A percentile compares a stretch with the other conserved stretches of the same genome.
phyloP scores from a whole-genome alignment of 306 rosid genomes.

The Lathyrus oleraceus region DNA sequence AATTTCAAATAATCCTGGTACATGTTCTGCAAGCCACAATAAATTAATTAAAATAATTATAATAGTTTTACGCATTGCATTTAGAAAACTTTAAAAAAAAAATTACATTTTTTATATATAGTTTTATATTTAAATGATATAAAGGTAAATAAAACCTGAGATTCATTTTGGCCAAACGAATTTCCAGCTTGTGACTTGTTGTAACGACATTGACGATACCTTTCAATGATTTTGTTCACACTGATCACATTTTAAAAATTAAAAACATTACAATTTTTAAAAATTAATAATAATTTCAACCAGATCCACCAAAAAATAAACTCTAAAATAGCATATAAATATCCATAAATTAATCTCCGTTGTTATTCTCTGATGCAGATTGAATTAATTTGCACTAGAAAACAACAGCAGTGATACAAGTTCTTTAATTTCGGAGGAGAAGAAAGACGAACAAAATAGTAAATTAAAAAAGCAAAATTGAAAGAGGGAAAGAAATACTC shows the following conservation, averaged over 20 bases:
- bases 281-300: neutral
- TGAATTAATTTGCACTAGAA: too few species aligned
- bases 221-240: constrained; percentile 54
- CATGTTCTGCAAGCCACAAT: constrained; percentile 43
- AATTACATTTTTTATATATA: too few species aligned
- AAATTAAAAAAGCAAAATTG: neutral
- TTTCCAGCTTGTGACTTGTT: constrained; percentile 36
- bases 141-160: constrained; percentile 52
- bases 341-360: too few species aligned
- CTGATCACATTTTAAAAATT: constrained; percentile 38
- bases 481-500: constrained; percentile 43
- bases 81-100: neutral
- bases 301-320: neutral
- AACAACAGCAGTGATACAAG: too few species aligned
- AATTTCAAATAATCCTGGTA: constrained; percentile 57
- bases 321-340: neutral
- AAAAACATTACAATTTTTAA: neutral
- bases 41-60: neutral
- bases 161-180: constrained; percentile 39
- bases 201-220: constrained; percentile 61
- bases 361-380: too few species aligned
- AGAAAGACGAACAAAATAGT: neutral
- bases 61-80: neutral
- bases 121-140: too few species aligned
- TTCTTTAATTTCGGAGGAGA: too few species aligned